phyloP scores from a whole-genome alignment of 2,329 filamentous ascomycete genomes.

The Lizonia empirigonia region DNA sequence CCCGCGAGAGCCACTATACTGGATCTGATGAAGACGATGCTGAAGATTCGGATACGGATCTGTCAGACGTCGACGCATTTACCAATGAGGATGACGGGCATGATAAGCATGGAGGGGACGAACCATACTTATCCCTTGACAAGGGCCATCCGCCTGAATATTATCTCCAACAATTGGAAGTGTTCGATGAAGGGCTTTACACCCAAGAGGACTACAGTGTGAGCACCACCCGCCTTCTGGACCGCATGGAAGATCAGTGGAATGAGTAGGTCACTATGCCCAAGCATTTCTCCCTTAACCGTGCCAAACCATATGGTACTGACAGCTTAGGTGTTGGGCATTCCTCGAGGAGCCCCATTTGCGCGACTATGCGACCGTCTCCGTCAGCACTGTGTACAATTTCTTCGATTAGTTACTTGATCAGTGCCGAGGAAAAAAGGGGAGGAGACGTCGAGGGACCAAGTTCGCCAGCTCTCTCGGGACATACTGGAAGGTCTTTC shows the following conservation, averaged over 20 bases:
- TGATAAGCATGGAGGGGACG: conserved; percentile 11
- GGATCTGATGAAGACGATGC: conserved; percentile 6
- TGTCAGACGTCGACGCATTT: conserved; percentile 13
- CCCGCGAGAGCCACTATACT: conserved; percentile 18
- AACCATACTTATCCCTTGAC: conserved; percentile 12
- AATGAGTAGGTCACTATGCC: conserved; percentile 24
- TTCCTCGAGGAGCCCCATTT: conserved; percentile 14
- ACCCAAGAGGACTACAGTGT: conserved; percentile 26
- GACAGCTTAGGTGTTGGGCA: conserved; percentile 17
- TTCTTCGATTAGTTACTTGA: conserved; percentile 26
- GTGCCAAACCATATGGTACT: conserved; percentile 10
- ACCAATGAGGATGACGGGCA: conserved; percentile 3
- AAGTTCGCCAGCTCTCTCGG: conserved; percentile 20
- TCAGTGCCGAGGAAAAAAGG: conserved; percentile 9
- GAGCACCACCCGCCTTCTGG: conserved; percentile 21
- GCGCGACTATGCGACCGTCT: conserved; percentile 13
- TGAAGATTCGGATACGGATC: conserved; percentile 19
- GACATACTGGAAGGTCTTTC: conserved; percentile 25
- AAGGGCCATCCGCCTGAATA: conserved; percentile 22
- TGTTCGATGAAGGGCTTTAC: conserved; percentile 22
- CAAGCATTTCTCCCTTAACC: conserved; percentile 1
- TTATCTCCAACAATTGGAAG: conserved; percentile 21
- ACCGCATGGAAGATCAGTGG: conserved; percentile 27
- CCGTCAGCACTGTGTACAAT: conserved; percentile 13
- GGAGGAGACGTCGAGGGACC: conserved; percentile 19